Percentiles rank a stretch among this genome's conserved stretches.
These are phyloP conservation scores for Trichoderma virens DNA, from an alignment of 495 filamentous ascomycete species.

Conservation along the genomic window DNA sequence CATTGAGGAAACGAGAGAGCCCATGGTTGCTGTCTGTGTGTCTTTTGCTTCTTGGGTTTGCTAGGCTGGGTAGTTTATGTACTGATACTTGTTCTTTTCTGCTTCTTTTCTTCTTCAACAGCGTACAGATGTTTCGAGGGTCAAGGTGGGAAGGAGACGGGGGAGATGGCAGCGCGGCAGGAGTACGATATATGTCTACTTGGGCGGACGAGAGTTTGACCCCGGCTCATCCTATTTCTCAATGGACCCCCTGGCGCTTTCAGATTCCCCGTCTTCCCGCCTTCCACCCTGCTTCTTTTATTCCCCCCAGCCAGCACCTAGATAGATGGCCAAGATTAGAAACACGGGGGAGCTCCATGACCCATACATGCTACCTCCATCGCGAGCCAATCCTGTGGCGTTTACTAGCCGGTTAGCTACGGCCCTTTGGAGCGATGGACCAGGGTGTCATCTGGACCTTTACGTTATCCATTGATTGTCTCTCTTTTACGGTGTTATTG, in stretches of 20 bases:
- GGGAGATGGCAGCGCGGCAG: too few species aligned
- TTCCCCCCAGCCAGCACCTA: not conserved
- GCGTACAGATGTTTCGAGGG: too few species aligned
- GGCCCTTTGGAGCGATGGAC: not conserved
- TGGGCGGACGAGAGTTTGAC: too few species aligned
- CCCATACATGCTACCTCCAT: not conserved
- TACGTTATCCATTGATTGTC: not conserved
- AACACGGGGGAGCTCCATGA: not conserved
- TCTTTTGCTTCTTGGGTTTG: not conserved
- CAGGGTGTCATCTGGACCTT: not conserved
- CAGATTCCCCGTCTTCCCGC: not conserved
- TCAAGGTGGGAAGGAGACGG: too few species aligned
- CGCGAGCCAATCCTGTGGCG: not conserved
- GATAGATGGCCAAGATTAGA: not conserved
- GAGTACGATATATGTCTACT: too few species aligned
- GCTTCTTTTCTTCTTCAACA: too few species aligned
- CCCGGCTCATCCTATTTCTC: not conserved
- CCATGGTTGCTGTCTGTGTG: not conserved
- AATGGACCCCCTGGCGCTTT: too few species aligned
- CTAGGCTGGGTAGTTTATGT: not conserved
- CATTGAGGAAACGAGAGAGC: not conserved
- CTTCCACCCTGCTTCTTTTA: not conserved
- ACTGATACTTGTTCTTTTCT: not conserved
- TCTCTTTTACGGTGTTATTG: not conserved
- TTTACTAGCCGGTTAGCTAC: conserved; percentile 1